Base-by-base conservation (phyloP, 148 eudicot species). In the Heliamphora exappendiculata region DNA sequence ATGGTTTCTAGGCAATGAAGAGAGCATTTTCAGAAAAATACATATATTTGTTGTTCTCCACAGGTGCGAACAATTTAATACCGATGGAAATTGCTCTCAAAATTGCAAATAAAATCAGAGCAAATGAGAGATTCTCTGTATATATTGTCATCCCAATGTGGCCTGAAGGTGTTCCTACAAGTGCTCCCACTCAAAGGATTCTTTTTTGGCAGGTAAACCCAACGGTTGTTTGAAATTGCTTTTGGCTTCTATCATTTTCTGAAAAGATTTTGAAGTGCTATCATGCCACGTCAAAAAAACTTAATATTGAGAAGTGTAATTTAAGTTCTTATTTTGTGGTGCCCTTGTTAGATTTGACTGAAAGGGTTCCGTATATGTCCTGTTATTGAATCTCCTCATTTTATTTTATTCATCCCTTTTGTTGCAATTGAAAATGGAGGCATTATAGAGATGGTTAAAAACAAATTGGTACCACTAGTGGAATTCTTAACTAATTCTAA, bases 81-180 rank as follows among this genome's bases (percentile, higher is more conserved):
- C 96, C 98, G 2, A 85, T 93, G 82, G 98, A 93, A 84, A 88
- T 91, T 29, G 98, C 94, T 79, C 88, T 93, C 44, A 93, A 93
- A 80, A 79, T 93, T 73, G 96, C 92, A 1, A 84, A 76, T 53
- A 94, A 94, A 85, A 94, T 92, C 76, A 78, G 90, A 82, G 88
- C 89, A 14, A 76, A 82, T 64, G 97, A 94, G 85, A 87, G 93
- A 74, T 94, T 94, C 79, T 80, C 91, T 65, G 98, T 72, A 29
- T 92, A 94, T 72, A 84, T 94, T 55, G 81, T 94, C 42, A 72
- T 94, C 70, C 98, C 98, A 72, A 94, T 94, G 97, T 94, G 98
- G 98, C 98, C 98, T 3, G 98, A 94, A 79, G 98, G 98, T 74
- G 90, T 84, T 81, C 98, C 98, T 67, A 83, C 91, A 67, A 79